Evolutionary conservation across 345 rosid species (phyloP).

Genomic region (Camelina neglecta): DNA sequence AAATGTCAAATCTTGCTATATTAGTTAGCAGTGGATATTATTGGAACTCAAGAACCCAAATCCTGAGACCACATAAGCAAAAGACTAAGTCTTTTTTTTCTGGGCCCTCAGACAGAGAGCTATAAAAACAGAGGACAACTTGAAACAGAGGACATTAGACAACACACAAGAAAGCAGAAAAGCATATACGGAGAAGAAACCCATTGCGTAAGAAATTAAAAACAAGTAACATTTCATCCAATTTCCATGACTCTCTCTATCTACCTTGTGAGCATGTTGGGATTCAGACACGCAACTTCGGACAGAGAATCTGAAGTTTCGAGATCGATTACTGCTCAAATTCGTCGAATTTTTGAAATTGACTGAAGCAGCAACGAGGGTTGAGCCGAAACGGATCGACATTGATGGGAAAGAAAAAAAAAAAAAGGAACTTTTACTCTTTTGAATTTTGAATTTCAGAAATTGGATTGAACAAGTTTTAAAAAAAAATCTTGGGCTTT

Average conservation of each 20-base stretch:
- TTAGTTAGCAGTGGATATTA: not conserved
- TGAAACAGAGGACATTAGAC: conserved; percentile 21
- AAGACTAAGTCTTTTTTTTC: not conserved
- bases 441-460: too few relatives aligned
- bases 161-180: conserved; percentile 19
- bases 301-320: conserved; percentile 55
- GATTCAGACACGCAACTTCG: conserved; percentile 46
- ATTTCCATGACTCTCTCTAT: conserved; percentile 7
- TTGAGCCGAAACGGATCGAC: conserved; percentile 42
- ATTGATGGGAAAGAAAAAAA: conserved; percentile 9
- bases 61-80: not conserved
- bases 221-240: conserved; percentile 29
- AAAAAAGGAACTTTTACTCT: not conserved
- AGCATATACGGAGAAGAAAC: conserved; percentile 6
- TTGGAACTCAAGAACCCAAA: not conserved
- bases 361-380: conserved; percentile 43
- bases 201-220: conserved; percentile 28
- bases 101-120: not conserved
- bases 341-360: conserved; percentile 35
- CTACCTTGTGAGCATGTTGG: conserved; percentile 57
- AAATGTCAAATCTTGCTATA: not conserved
- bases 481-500: conserved; percentile 25
- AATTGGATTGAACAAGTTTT: not conserved
- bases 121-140: conserved; percentile 9
- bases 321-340: conserved; percentile 32